These are phyloP conservation scores for Pseudonectria buxi DNA, from an alignment of 2,329 filamentous ascomycete genomes.

Conservation along the genomic window DNA sequence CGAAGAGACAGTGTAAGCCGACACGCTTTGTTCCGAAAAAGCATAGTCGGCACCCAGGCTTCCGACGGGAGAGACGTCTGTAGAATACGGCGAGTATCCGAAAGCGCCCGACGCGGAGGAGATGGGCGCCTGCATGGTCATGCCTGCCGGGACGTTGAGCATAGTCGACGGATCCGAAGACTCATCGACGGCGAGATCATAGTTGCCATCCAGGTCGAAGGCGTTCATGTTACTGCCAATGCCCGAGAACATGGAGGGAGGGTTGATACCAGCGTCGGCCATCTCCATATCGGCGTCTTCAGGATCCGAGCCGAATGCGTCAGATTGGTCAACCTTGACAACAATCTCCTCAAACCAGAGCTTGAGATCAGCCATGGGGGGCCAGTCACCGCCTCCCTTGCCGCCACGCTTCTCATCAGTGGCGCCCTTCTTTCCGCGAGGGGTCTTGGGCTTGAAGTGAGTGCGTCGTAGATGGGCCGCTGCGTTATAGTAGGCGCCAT, in stretches of 20 bases:
- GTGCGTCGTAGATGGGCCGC: slow-evolving; percentile 82
- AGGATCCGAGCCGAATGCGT: slow-evolving; percentile 25
- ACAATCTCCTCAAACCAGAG: slow-evolving; percentile 52
- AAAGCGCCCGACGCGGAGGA: slow-evolving; percentile 20
- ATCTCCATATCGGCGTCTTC: slow-evolving; percentile 23
- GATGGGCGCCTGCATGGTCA: slow-evolving; percentile 16
- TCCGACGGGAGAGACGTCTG: slow-evolving; percentile 16
- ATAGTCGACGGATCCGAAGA: slow-evolving; percentile 11
- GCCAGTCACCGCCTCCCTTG: slow-evolving; percentile 27
- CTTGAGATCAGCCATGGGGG: slow-evolving; percentile 28
- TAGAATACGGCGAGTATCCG: slow-evolving; percentile 14
- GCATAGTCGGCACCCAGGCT: slow-evolving; percentile 18
- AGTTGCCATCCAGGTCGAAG: slow-evolving; percentile 15
- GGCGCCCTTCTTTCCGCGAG: slow-evolving; percentile 35
- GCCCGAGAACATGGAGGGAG: slow-evolving; percentile 11
- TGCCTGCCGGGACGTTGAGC: slow-evolving; percentile 12
- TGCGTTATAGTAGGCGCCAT: slow-evolving; percentile 91
- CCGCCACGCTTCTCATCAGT: slow-evolving; percentile 46
- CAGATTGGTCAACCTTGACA: slow-evolving; percentile 36
- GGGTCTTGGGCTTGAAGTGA: slow-evolving; percentile 68
- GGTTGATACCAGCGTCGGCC: slow-evolving; percentile 10
- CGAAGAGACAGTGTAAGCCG: slow-evolving; percentile 22
- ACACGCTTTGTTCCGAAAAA: slow-evolving; percentile 19
- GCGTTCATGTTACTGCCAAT: slow-evolving; percentile 17
- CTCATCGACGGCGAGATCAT: slow-evolving; percentile 17